Evolutionary conservation across 306 rosid genomes (phyloP).

Genomic region (Fragaria ananassa): DNA sequence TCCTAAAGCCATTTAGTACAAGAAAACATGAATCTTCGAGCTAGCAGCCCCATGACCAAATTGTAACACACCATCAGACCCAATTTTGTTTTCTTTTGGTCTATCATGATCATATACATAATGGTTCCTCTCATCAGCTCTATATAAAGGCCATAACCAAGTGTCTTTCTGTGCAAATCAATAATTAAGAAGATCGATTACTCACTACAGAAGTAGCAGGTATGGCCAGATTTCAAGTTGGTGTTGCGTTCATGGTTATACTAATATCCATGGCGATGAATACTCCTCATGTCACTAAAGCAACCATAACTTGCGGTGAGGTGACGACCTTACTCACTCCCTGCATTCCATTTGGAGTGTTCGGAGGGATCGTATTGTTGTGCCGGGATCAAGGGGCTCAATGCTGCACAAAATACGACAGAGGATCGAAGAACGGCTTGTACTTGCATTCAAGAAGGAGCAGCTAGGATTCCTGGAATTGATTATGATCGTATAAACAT

Average conservation of each 20-base stretch:
- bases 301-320: slow-evolving; percentile 44
- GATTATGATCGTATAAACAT: slow-evolving; percentile 37
- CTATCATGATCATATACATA: not conserved
- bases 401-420: slow-evolving; percentile 35
- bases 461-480: slow-evolving; percentile 43
- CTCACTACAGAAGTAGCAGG: not conserved
- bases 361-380: slow-evolving; percentile 62
- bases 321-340: slow-evolving; percentile 43
- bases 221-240: not conserved
- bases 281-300: slow-evolving; percentile 13
- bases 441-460: slow-evolving; percentile 44
- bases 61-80: not conserved
- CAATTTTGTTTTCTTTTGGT: not conserved
- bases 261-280: slow-evolving; percentile 10
- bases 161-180: not conserved
- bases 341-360: slow-evolving; percentile 53
- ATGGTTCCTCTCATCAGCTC: not conserved
- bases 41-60: not conserved
- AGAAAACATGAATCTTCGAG: not conserved
- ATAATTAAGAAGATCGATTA: not conserved
- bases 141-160: slow-evolving; percentile 1
- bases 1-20: not conserved
- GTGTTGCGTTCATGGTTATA: not conserved
- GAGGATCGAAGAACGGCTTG: slow-evolving; percentile 49
- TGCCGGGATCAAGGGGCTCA: slow-evolving; percentile 43